These are phyloP conservation scores for Mycosphaerella sp. DNA, from an alignment of 2,329 filamentous ascomycete genomes.

Conservation along the genomic window DNA sequence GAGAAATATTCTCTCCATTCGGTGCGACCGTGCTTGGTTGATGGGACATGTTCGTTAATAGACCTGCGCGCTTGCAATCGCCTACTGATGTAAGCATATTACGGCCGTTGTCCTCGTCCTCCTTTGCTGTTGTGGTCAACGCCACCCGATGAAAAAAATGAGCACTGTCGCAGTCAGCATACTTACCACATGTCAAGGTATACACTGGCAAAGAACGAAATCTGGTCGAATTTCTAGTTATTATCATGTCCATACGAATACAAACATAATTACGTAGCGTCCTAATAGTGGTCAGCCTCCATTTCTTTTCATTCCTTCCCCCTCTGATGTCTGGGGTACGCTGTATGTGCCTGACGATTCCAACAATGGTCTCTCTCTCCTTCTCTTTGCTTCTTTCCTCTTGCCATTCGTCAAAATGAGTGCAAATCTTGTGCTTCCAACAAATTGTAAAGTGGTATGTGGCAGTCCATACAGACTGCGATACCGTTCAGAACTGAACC, in stretches of 20 bases:
- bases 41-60: too few relatives aligned
- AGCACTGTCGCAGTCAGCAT: too few relatives aligned
- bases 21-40: too few relatives aligned
- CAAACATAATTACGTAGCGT: slow-evolving; percentile 22
- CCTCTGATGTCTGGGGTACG: slow-evolving; percentile 7
- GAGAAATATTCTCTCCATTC: too few relatives aligned
- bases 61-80: too few relatives aligned
- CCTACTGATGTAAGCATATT: too few relatives aligned
- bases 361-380: slow-evolving; percentile 1
- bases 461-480: slow-evolving; percentile 4
- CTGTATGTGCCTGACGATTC: slow-evolving; percentile 10
- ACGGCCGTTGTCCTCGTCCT: too few relatives aligned
- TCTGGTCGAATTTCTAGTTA: not conserved
- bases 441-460: slow-evolving; percentile 5
- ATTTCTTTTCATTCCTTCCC: not conserved
- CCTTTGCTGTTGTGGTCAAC: too few relatives aligned
- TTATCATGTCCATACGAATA: slow-evolving; percentile 17
- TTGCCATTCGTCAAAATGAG: slow-evolving; percentile 9
- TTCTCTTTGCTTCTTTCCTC: slow-evolving; percentile 2
- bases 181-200: too few relatives aligned
- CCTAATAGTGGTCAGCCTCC: slow-evolving; percentile 1
- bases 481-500: slow-evolving; percentile 8
- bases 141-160: too few relatives aligned
- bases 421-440: slow-evolving; percentile 18
- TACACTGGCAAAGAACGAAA: too few relatives aligned